Percentiles rank a stretch among this genome's conserved stretches.
Evolutionary conservation across 2,329 filamentous ascomycete species (phyloP).

Genomic region (Hypoxylon sp.): DNA sequence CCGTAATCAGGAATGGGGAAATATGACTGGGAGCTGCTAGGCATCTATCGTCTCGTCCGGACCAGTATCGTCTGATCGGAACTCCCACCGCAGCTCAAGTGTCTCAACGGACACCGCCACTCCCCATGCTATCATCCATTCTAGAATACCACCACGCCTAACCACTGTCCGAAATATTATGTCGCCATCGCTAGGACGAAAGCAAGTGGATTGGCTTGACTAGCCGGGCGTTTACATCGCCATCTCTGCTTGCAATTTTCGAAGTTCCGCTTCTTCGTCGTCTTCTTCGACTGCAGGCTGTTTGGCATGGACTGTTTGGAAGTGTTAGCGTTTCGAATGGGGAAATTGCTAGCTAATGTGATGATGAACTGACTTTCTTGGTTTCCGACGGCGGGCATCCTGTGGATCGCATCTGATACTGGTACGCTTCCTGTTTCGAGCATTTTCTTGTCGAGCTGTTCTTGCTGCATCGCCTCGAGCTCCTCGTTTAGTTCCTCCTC

Average conservation of each 20-base stretch:
- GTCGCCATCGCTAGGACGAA: conserved; percentile 33
- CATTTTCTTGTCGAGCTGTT: conserved; percentile 94
- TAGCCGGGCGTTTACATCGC: conserved; percentile 78
- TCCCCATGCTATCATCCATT: conserved; percentile 31
- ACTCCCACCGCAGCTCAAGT: conserved; percentile 12
- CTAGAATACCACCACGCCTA: conserved; percentile 25
- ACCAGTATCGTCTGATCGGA: conserved; percentile 30
- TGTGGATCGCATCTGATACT: conserved; percentile 81
- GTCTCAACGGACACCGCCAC: conserved; percentile 17
- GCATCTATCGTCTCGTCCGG: conserved; percentile 25
- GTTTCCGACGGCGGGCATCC: conserved; percentile 81
- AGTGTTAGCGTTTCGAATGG: conserved; percentile 39
- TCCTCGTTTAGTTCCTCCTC: conserved; percentile 90
- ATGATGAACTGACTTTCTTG: conserved; percentile 77
- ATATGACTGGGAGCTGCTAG: conserved; percentile 32
- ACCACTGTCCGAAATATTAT: conserved; percentile 38
- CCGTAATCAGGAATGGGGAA: conserved; percentile 43
- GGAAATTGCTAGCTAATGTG: neutral
- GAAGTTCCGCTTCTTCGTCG: conserved; percentile 95
- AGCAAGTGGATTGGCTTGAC: conserved; percentile 23
- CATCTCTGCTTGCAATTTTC: conserved; percentile 96
- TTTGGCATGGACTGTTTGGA: conserved; percentile 65
- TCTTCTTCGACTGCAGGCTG: conserved; percentile 77
- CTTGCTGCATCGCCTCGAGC: conserved; percentile 88
- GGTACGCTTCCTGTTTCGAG: conserved; percentile 89